Conservation (phyloP, 768 basidiomycete genomes). For the Amyloporia xantha region DNA sequence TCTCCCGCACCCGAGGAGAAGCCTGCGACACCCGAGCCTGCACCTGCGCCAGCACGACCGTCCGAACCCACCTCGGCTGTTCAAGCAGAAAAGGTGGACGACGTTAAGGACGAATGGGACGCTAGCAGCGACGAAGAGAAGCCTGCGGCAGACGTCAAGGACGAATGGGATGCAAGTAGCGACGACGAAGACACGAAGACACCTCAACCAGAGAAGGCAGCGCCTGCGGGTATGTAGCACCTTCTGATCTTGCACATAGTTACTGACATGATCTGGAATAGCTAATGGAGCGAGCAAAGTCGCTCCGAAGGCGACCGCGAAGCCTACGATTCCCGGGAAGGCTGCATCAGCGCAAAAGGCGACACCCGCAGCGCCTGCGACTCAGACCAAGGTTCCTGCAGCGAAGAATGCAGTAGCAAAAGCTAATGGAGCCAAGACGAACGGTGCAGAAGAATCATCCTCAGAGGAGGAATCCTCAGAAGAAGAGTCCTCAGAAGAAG, state of each 20-base stretch:
- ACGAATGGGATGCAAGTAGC: conserved; percentile 49
- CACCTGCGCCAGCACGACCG: conserved; percentile 19
- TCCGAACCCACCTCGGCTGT: conserved; percentile 18
- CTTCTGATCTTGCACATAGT: background rate
- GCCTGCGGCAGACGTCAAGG: conserved; percentile 30
- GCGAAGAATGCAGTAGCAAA: conserved; percentile 17
- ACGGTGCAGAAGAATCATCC: conserved; percentile 15
- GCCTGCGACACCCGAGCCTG: conserved; percentile 29
- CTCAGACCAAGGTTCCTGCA: conserved; percentile 16
- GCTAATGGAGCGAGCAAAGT: conserved; percentile 6
- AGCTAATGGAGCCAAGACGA: conserved; percentile 12
- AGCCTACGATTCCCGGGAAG: conserved; percentile 20
- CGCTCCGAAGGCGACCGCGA: conserved; percentile 14
- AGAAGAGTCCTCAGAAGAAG: conserved; percentile 18
- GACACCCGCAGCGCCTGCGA: conserved; percentile 19
- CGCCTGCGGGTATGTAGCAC: conserved; percentile 5
- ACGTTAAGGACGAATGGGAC: conserved; percentile 45
- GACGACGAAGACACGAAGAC: conserved; percentile 32
- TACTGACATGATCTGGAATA: background rate
- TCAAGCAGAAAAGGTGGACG: conserved; percentile 19
- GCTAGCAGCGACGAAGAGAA: conserved; percentile 35
- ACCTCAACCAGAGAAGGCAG: conserved; percentile 11
- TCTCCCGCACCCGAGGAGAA: conserved; percentile 18
- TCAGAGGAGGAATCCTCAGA: conserved; percentile 11
- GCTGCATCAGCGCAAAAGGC: conserved; percentile 25